phyloP scores from a whole-genome alignment of 2,329 filamentous ascomycete species.

The Exophiala sideris region DNA sequence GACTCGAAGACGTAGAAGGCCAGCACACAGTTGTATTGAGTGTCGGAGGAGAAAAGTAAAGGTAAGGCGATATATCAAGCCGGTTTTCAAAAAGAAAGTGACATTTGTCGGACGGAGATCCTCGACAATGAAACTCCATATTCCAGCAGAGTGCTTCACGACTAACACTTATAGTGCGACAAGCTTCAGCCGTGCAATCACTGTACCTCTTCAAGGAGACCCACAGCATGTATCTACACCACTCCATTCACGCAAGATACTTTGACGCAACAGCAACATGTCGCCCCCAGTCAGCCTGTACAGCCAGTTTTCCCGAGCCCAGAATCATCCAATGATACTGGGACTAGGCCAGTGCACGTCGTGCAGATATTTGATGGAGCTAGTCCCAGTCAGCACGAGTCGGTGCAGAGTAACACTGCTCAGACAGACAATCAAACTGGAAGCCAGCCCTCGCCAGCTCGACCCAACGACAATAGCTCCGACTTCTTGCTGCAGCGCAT shows the following conservation, averaged over 20 bases:
- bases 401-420: too few relatives aligned
- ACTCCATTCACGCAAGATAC: background rate
- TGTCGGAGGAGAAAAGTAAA: background rate
- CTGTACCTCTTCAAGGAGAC: background rate
- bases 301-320: background rate
- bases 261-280: background rate
- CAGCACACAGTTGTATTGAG: background rate
- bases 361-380: too few relatives aligned
- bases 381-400: too few relatives aligned
- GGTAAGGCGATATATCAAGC: too few relatives aligned
- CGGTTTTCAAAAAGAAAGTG: too few relatives aligned
- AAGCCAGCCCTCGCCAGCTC: background rate
- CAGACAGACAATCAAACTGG: background rate
- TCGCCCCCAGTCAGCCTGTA: background rate
- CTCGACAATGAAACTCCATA: too few relatives aligned
- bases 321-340: too few relatives aligned
- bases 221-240: background rate
- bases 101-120: too few relatives aligned
- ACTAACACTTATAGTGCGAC: background rate
- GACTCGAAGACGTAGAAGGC: background rate
- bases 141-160: too few relatives aligned
- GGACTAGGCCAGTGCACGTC: too few relatives aligned
- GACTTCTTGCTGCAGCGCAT: background rate
- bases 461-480: background rate
- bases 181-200: background rate